These are phyloP conservation scores for Nakazawaea holstii DNA, from an alignment of 805 yeast species.

Conservation along the genomic window DNA sequence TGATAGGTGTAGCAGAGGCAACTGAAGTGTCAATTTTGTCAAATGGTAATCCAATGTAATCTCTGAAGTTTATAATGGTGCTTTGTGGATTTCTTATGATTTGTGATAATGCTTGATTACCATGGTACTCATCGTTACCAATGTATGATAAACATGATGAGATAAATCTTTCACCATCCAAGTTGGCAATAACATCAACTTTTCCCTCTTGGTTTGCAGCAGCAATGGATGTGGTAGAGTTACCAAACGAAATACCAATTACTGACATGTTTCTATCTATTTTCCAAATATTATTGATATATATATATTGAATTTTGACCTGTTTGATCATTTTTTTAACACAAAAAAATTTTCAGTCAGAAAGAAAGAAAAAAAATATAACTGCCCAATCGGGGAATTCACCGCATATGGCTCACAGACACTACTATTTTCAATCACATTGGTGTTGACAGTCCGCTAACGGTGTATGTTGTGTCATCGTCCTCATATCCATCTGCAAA, in stretches of 20 bases:
- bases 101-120: conserved; percentile 92
- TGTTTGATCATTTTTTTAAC: no score
- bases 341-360: no score
- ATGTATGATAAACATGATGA: conserved; percentile 90
- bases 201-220: conserved; percentile 80
- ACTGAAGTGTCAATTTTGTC: conserved; percentile 63
- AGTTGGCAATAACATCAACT: conserved; percentile 97
- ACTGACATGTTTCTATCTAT: conserved; percentile 37
- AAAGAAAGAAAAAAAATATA: no score
- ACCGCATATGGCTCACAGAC: background rate
- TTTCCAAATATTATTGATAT: background rate
- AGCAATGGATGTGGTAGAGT: conserved; percentile 92
- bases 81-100: conserved; percentile 82
- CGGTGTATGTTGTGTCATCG: background rate
- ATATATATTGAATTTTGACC: background rate
- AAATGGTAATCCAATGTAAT: conserved; percentile 75
- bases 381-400: background rate
- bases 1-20: conserved; percentile 65
- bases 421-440: no score
- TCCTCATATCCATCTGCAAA: conserved; percentile 4
- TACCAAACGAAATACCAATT: conserved; percentile 95
- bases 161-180: conserved; percentile 96
- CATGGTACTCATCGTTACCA: conserved; percentile 95
- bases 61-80: conserved; percentile 91
- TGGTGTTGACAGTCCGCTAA: conserved; percentile 3